These are phyloP conservation scores for Paramecium primaurelia DNA, from an alignment of 73 alveolate species.

Conservation along the genomic window DNA sequence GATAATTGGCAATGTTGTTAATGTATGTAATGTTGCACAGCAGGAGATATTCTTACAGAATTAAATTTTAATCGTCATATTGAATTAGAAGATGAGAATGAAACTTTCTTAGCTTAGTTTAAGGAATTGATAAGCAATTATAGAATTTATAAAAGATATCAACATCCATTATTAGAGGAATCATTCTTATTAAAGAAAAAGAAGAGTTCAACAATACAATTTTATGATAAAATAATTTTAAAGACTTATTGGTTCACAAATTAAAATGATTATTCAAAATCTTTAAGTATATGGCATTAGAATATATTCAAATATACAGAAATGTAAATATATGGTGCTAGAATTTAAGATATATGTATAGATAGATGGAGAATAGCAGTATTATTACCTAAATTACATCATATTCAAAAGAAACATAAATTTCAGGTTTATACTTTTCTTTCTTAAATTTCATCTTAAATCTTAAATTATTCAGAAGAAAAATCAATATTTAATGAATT, in stretches of 20 bases:
- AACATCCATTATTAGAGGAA: conserved; percentile 17
- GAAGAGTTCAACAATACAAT: not conserved
- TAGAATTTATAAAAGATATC: not conserved
- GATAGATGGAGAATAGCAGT: conserved; percentile 34
- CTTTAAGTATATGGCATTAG: not conserved
- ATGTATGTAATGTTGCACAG: not conserved
- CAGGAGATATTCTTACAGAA: conserved; percentile 9
- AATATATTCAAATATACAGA: not conserved
- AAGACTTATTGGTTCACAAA: not conserved
- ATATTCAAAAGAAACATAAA: not conserved
- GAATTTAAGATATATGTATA: not conserved
- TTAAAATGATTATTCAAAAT: not conserved
- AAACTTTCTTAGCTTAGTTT: not conserved
- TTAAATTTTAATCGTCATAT: conserved; percentile 22
- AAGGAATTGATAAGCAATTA: not conserved
- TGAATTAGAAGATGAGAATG: not conserved
- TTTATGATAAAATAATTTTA: not conserved
- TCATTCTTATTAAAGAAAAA: not conserved
- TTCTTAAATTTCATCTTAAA: not conserved
- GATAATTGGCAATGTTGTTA: conserved; percentile 33
- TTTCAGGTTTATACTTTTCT: not conserved
- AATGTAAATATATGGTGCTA: not conserved
- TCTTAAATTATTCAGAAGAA: not conserved
- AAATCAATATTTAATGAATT: not conserved
- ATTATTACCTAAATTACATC: not conserved